These are phyloP conservation scores for Tetradesmus obliquus DNA, from an alignment of 139 green algal genomes.

Conservation along the genomic window DNA sequence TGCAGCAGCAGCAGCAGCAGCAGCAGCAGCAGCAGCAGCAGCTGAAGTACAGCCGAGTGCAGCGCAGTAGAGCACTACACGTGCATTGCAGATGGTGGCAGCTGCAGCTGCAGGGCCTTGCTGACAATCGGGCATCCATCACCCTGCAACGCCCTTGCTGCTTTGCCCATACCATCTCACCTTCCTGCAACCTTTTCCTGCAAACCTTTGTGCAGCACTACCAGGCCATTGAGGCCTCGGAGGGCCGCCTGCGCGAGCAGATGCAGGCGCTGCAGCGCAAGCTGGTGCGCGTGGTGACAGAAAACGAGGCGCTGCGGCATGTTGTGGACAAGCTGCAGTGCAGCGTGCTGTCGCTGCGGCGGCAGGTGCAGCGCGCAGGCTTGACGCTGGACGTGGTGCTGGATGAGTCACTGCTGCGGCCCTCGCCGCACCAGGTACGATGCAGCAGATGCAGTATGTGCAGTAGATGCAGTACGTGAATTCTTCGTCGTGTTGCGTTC, in stretches of 20 bases:
- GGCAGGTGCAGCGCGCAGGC: slow-evolving; percentile 38
- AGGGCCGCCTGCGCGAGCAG: slow-evolving; percentile 25
- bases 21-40: not conserved
- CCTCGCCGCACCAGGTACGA: slow-evolving; percentile 37
- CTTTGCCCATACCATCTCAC: not conserved
- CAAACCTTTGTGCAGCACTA: slow-evolving; percentile 10
- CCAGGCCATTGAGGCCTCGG: not conserved
- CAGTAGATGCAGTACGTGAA: not conserved
- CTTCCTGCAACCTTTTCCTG: not conserved
- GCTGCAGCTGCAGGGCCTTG: not conserved
- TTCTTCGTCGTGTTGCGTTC: not conserved
- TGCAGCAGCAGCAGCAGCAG: not conserved
- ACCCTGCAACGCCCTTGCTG: not conserved
- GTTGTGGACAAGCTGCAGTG: slow-evolving; percentile 48
- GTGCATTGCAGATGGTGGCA: not conserved
- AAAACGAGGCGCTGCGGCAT: slow-evolving; percentile 46
- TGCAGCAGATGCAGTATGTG: not conserved
- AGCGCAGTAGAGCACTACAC: not conserved
- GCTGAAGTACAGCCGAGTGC: not conserved
- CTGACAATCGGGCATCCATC: not conserved
- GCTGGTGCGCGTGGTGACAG: slow-evolving; percentile 40
- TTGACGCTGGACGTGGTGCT: not conserved
- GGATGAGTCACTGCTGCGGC: slow-evolving; percentile 33
- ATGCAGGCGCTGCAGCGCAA: slow-evolving; percentile 51
- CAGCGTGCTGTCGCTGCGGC: slow-evolving; percentile 29